Evolutionary conservation across 208 protist species (phyloP).

Genomic region (Trypanosoma avium): DNA sequence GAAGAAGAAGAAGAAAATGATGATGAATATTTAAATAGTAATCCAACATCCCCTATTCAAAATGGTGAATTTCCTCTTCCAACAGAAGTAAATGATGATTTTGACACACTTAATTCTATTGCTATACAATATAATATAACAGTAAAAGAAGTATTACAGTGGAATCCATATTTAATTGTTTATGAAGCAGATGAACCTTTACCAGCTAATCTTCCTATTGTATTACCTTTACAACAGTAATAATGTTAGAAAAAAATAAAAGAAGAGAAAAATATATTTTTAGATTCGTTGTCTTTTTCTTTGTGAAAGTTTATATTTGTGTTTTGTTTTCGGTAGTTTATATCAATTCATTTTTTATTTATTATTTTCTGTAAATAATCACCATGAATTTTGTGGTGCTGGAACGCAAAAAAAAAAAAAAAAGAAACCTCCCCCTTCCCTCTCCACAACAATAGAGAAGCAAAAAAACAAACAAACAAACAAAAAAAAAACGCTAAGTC

Average conservation of each 20-base stretch:
- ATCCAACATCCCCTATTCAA: background rate
- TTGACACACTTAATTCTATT: constrained; percentile 72
- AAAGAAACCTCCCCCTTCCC: too few species aligned
- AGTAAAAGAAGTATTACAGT: constrained; percentile 49
- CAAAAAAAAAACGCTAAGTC: too few species aligned
- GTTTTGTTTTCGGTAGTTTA: constrained; percentile 18
- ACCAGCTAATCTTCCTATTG: constrained; percentile 69
- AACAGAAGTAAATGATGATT: constrained; percentile 35
- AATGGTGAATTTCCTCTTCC: background rate
- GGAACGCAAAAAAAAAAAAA: too few species aligned
- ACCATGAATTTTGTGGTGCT: too few species aligned
- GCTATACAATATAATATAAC: constrained; percentile 44
- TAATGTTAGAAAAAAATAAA: constrained; percentile 8
- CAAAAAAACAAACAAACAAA: too few species aligned
- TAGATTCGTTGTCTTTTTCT: constrained; percentile 13
- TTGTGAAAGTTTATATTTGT: constrained; percentile 10
- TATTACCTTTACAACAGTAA: constrained; percentile 46
- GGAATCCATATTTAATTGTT: constrained; percentile 62
- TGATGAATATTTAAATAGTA: background rate
- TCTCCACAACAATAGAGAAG: too few species aligned
- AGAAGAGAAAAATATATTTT: background rate
- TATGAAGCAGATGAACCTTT: constrained; percentile 61
- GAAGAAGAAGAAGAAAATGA: background rate
- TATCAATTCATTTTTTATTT: background rate
- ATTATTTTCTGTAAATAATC: constrained; percentile 15